Evolutionary conservation across 2,329 filamentous ascomycete genomes (phyloP).

Genomic region (Phaeomoniella chlamydospora): DNA sequence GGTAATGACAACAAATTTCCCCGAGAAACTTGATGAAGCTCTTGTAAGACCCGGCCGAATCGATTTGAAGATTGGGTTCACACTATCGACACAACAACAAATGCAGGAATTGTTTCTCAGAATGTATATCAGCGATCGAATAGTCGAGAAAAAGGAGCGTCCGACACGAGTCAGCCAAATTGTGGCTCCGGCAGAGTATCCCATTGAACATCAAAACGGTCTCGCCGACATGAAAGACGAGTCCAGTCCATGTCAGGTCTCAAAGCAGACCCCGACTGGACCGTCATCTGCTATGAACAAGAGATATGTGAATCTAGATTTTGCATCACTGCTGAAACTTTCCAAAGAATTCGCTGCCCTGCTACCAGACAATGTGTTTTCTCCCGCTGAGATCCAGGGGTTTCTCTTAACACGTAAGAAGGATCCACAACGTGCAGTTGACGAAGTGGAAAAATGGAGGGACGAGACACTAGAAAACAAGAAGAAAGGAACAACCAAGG

Average conservation of each 20-base stretch:
- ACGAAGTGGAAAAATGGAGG: slow-evolving; percentile 27
- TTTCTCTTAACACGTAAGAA: slow-evolving; percentile 36
- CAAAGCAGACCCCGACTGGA: background rate
- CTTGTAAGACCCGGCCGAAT: slow-evolving; percentile 46
- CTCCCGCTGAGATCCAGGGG: slow-evolving; percentile 38
- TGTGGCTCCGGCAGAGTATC: background rate
- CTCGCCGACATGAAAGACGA: background rate
- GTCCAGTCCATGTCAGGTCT: background rate
- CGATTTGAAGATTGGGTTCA: slow-evolving; percentile 2
- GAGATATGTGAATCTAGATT: slow-evolving; percentile 15
- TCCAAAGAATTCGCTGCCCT: slow-evolving; percentile 28
- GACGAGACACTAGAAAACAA: slow-evolving; percentile 7
- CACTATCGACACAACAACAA: slow-evolving; percentile 9
- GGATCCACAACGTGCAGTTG: slow-evolving; percentile 28
- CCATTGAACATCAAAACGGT: background rate
- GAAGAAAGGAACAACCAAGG: slow-evolving; percentile 6
- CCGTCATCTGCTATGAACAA: background rate
- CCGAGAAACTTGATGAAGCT: slow-evolving; percentile 57
- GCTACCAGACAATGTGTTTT: slow-evolving; percentile 32
- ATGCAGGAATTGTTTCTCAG: slow-evolving; percentile 15
- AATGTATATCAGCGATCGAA: slow-evolving; percentile 13
- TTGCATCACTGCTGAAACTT: slow-evolving; percentile 16
- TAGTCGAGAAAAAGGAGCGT: slow-evolving; percentile 1
- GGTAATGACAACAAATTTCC: slow-evolving; percentile 71
- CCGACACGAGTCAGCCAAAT: slow-evolving; percentile 1